phyloP scores from a whole-genome alignment of 139 green algal genomes.

The Ulvella scutata region DNA sequence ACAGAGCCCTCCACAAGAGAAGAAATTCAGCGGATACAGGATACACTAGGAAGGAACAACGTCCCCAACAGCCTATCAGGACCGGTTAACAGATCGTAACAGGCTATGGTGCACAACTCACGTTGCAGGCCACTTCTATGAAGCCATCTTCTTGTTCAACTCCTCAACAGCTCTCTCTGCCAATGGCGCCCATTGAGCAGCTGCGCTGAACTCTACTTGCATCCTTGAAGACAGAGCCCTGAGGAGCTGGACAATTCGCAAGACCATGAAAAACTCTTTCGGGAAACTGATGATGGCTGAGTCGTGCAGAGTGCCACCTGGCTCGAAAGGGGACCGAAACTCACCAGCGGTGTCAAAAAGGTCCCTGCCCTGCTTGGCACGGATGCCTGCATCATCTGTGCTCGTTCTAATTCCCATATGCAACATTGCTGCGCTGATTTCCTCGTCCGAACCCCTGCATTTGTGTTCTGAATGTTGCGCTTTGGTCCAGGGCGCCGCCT shows the following conservation, averaged over 20 bases:
- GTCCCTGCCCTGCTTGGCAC: conserved; percentile 53
- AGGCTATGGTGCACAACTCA: too few species aligned
- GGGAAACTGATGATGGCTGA: conserved; percentile 74
- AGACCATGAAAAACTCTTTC: conserved; percentile 89
- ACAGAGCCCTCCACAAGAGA: too few species aligned
- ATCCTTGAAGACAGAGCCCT: conserved; percentile 49
- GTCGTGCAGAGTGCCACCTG: conserved; percentile 71
- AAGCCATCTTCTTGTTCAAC: too few species aligned
- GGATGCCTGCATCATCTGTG: conserved; percentile 24
- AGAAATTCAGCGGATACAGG: too few species aligned
- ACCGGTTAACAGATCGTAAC: too few species aligned
- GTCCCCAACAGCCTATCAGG: too few species aligned
- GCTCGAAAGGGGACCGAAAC: conserved; percentile 67
- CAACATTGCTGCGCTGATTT: conserved; percentile 26
- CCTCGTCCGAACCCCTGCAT: conserved; percentile 15
- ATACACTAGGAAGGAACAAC: too few species aligned
- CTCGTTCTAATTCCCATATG: conserved; percentile 53
- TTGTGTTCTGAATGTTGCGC: too few species aligned
- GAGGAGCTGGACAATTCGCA: conserved; percentile 76
- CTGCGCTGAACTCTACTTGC: conserved; percentile 62
- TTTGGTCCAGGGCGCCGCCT: too few species aligned
- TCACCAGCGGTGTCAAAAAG: conserved; percentile 91
- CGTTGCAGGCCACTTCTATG: too few species aligned
- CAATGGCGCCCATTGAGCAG: conserved; percentile 54
- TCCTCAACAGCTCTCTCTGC: too few species aligned